Base-by-base conservation (phyloP, 139 green algal species). In the Coelastrella sp. region DNA sequence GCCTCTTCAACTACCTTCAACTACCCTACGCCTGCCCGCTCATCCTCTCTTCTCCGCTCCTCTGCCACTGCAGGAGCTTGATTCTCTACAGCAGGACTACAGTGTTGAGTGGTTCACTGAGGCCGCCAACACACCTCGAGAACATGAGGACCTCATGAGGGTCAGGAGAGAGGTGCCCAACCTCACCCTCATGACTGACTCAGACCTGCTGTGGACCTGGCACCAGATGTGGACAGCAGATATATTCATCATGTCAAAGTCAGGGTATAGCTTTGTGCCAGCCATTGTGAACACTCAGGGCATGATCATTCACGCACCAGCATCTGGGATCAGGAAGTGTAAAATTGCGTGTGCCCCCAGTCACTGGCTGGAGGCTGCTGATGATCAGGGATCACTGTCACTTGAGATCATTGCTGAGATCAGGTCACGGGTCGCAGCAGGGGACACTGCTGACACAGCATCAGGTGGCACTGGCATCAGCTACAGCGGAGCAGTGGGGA, bases 81-180 rank as follows among this genome's bases (percentile, higher is more conserved):
- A 19, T 9, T 9, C 53, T 21, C 53, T 34, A 5, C 21, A 48
- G 3, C 35, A 38, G 17, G 68, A 77, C 23, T 38, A 27, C 68
- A 77, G 38, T 59, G 68, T 77, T 17, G 68, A 77, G 68, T 77
- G 68, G 68, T 77, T 77, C 38, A 77, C 68, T 38, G 68, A 77
- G 40, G 7, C 68, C 27, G 23, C 38, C 37, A 77, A 48, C 38
- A 59, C 68, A 34, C 23, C 68, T 43, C 6, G 23, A 57, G 68
- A 77, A 23, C 68, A 77, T 37, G 38, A 77, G 4, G 68, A 77
- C 68, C 40, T 77, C 19, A 23, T 27, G 5, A 37, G 38, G 21
- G 38, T 77, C 21, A n/a, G 68, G 2, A 37, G 38, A 7, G 68
- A 77, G 23, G 34, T 77, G 8, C 68, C 68, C 17, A 77, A 77